Percentiles rank a stretch among this genome's conserved stretches.
Evolutionary conservation across 2,329 filamentous ascomycete genomes (phyloP).

Genomic region (Mollisiaceae sp.): DNA sequence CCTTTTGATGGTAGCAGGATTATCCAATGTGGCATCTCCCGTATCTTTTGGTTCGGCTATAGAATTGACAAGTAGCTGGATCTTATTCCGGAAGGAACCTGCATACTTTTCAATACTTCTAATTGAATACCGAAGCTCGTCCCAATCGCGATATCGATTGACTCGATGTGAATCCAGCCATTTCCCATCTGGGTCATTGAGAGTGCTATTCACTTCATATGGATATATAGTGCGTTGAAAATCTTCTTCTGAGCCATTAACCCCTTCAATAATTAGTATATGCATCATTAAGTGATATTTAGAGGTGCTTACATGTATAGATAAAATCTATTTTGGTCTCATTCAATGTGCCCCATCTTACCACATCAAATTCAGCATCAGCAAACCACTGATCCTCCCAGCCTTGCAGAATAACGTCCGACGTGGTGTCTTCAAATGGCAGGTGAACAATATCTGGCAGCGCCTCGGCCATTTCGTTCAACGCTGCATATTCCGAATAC

Average conservation of each 20-base stretch:
- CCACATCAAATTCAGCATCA: conserved; percentile 42
- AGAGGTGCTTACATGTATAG: conserved; percentile 44
- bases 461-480: no score
- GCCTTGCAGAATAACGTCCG: conserved; percentile 45
- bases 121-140: conserved; percentile 51
- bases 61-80: conserved; percentile 51
- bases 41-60: conserved; percentile 34
- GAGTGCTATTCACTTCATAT: conserved; percentile 48
- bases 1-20: conserved; percentile 29
- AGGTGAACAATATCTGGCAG: conserved; percentile 49
- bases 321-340: conserved; percentile 52
- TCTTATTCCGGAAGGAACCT: conserved; percentile 48
- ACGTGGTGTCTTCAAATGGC: conserved; percentile 47
- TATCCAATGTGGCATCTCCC: no score
- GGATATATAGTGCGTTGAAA: conserved; percentile 45
- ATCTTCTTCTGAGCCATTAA: conserved; percentile 49
- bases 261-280: conserved; percentile 33
- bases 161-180: conserved; percentile 49
- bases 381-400: conserved; percentile 52
- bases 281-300: not conserved
- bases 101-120: conserved; percentile 49
- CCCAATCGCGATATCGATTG: conserved; percentile 52
- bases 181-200: conserved; percentile 48
- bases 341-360: conserved; percentile 40
- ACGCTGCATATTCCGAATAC: no score